Base-by-base conservation (phyloP, 345 rosid genomes). In the Pistacia vera region DNA sequence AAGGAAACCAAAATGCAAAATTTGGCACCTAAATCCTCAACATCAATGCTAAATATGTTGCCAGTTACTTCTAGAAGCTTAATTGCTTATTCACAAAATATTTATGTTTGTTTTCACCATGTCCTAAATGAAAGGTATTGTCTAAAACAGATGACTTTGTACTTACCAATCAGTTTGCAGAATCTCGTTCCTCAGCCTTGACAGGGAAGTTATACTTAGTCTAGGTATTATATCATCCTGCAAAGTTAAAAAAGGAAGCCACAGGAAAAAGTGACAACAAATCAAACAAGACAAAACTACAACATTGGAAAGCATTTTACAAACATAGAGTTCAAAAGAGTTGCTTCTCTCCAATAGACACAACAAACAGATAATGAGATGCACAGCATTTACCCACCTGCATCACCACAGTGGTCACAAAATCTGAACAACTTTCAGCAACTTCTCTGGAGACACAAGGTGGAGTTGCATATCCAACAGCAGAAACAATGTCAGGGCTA, bases 161-260 rank as follows among this genome's bases (percentile, higher is more conserved):
- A 63, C 86, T 85, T 83, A 92, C 98, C 99, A 92, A 78, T 96
- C 97, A 9, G 97, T 96, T 75, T 87, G 83, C 76, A 92, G 90
- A 85, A 96, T 91, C 86, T 97, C 99, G 83, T 84, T 83, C 75
- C 96, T 84, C 75, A 94, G 86, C 79, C 97, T 87, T 74, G 90
- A 88, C 61, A 94, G 73, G 77, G 99, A 88, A 78, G 94, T 88
- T 49, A 78, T 71, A 85, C 97, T 92, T 68, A 93, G 83, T 80
- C 97, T 88, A 48, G 98, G 97, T 79, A 96, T 78, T 17, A 96
- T 84, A 69, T 96, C 98, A 83, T 93, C 99, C 98, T 92, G 93
- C 71, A 25, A 41, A 3, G 25, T 22, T 78, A 36, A 25, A 68
- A 20, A 54, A 17, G 11, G 57, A 54, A 1, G 5, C 3, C 72